Conservation (phyloP, 768 basidiomycete genomes). For the Boletus sp. region DNA sequence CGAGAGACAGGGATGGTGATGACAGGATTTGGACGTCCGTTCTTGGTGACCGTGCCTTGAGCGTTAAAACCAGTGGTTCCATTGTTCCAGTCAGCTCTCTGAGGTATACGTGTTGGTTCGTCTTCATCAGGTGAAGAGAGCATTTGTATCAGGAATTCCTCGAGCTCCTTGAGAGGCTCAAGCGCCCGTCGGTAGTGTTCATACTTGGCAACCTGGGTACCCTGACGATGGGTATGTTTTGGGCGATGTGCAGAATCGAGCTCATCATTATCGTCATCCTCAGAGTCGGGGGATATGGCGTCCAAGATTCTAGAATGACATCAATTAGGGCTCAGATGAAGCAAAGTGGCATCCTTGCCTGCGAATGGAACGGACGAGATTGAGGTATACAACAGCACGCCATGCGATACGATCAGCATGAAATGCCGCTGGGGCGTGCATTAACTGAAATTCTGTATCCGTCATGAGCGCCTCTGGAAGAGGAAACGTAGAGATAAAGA, state of each 20-base stretch:
- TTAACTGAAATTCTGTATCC: slow-evolving; percentile 73
- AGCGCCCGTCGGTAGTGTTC: slow-evolving; percentile 61
- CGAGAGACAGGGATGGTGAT: slow-evolving; percentile 31
- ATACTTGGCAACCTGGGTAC: slow-evolving; percentile 54
- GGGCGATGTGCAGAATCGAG: slow-evolving; percentile 51
- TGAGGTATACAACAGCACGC: slow-evolving; percentile 87
- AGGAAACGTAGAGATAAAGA: background rate
- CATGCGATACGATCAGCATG: slow-evolving; percentile 79
- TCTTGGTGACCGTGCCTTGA: slow-evolving; percentile 24
- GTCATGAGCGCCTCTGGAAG: slow-evolving; percentile 17
- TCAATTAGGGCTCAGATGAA: slow-evolving; percentile 1
- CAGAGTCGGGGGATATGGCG: slow-evolving; percentile 64
- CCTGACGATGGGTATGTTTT: slow-evolving; percentile 38
- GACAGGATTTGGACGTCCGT: slow-evolving; percentile 45
- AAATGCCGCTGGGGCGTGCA: slow-evolving; percentile 76
- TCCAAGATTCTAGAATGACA: slow-evolving; percentile 59
- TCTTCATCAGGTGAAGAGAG: slow-evolving; percentile 73
- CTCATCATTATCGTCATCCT: slow-evolving; percentile 57
- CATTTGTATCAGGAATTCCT: slow-evolving; percentile 63
- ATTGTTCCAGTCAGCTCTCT: slow-evolving; percentile 39
- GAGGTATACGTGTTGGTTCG: slow-evolving; percentile 52
- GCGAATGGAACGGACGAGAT: slow-evolving; percentile 79
- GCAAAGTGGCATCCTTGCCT: slow-evolving; percentile 44
- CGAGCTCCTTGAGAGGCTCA: slow-evolving; percentile 67
- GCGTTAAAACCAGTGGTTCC: slow-evolving; percentile 20